Conservation (phyloP, 306 rosid genomes). For the Cyamopsis tetragonoloba region DNA sequence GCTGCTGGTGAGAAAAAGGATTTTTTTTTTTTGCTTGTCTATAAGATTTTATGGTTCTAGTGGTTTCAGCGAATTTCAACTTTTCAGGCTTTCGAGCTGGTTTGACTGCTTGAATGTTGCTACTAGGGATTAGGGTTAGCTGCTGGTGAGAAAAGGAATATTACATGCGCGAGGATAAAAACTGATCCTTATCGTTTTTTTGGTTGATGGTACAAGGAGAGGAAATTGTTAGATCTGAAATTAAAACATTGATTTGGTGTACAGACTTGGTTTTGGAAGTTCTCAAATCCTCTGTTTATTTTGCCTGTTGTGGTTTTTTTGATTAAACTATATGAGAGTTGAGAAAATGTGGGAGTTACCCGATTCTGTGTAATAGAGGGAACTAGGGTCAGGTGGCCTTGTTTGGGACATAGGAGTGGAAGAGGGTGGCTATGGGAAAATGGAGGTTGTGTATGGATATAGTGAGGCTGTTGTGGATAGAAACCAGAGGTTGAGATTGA, state of each 20-base stretch:
- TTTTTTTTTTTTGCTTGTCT: neutral
- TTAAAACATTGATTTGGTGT: neutral
- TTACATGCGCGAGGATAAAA: neutral
- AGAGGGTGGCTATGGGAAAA: no score
- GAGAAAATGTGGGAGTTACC: no score
- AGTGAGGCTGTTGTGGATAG: no score
- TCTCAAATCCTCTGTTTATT: neutral
- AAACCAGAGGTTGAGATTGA: no score
- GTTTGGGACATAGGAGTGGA: no score
- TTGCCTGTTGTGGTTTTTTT: neutral
- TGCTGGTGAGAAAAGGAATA: neutral
- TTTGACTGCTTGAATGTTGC: neutral
- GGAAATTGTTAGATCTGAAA: slow-evolving; percentile 27
- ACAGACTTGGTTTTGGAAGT: neutral
- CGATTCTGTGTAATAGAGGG: no score
- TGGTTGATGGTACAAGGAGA: neutral
- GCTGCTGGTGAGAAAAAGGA: no score
- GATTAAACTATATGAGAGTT: no score
- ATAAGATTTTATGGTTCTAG: slow-evolving; percentile 8
- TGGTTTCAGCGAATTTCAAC: neutral
- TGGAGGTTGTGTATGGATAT: no score
- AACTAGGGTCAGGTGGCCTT: no score
- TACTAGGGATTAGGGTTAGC: slow-evolving; percentile 31
- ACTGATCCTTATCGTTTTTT: neutral
- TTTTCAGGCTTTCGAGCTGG: slow-evolving; percentile 5